Base-by-base conservation (phyloP, 1,284 basidiomycete species). In the Tilletia horrida region DNA sequence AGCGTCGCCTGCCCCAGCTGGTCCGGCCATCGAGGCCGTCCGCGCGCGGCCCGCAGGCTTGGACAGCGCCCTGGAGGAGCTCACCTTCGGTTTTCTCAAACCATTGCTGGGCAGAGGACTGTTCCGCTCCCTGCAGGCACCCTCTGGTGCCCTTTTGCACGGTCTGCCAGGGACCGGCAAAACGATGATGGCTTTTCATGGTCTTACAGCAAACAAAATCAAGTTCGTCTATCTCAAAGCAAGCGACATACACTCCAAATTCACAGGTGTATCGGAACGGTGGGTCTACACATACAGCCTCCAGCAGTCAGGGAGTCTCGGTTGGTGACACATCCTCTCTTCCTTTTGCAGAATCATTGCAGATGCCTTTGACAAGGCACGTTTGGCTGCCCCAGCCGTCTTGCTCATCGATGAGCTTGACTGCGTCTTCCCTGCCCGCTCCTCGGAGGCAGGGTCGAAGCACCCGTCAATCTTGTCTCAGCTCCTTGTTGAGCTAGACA, bases 381-480 rank as follows among this genome's bases (percentile, higher is more conserved):
- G 27, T 25, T 27, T 25, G 21, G 50, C 23, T 25, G 50, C 21
- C 16, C 50, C 50, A 21, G 21, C 50, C 21, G 27, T 23, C n/a
- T 25, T 52, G 21, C 21, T 52, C 50, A 52, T 52, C 11, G 50
- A 52, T 21, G 50, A 52, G 50, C 21, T 52, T 9, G 50, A 52
- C 50, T 52, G 50, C 50, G 27, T 52, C 50, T 52, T 52, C 27
- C 50, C 50, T 52, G 21, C 50, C 50, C 50, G 50, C n/a, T 25
- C 21, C 50, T 52, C 50, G n/a, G 21, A 21, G 21, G 50, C 50
- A 11, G 50, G 50, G 21, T 21, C 21, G 14, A 52, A 52, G 23
- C 21, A 52, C 50, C 50, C 50, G 50, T 52, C 23, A 11, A 13
- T 52, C 27, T 27, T 52, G 21, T 13, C 50, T 21, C 50, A 52